phyloP scores from a whole-genome alignment of 345 rosid genomes.

The Crucihimalaya himalaica region DNA sequence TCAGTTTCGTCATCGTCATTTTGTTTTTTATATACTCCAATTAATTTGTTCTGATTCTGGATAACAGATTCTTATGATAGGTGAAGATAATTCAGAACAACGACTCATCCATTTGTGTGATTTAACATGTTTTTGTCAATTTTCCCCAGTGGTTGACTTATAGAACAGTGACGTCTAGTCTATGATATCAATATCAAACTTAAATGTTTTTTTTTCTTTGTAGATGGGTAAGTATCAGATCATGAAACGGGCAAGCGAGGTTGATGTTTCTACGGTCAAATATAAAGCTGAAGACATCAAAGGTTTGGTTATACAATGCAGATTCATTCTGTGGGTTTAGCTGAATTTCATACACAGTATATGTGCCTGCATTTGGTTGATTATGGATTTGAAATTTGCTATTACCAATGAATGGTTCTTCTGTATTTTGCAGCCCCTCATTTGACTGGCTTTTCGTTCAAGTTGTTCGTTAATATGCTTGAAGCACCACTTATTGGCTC shows the following conservation, averaged over 20 bases:
- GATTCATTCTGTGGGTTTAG: neutral
- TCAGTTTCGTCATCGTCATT: neutral
- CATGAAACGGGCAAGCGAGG: slow-evolving; percentile 53
- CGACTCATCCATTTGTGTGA: neutral
- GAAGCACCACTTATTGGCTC: slow-evolving; percentile 73
- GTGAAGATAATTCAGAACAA: neutral
- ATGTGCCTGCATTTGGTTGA: neutral
- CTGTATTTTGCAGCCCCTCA: slow-evolving; percentile 62
- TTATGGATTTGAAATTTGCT: neutral
- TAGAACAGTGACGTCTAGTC: slow-evolving; percentile 2
- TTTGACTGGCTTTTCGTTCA: slow-evolving; percentile 64
- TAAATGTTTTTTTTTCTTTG: neutral
- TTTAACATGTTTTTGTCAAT: neutral
- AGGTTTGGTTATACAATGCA: slow-evolving; percentile 44
- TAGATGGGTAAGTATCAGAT: slow-evolving; percentile 65
- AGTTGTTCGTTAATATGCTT: slow-evolving; percentile 56
- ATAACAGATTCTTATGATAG: neutral
- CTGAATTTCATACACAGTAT: neutral
- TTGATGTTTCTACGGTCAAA: slow-evolving; percentile 57
- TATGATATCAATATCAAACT: neutral
- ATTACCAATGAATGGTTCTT: neutral
- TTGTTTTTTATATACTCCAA: neutral
- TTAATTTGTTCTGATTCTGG: neutral
- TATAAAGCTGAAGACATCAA: slow-evolving; percentile 54
- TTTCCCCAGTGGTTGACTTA: neutral